A percentile compares a stretch with the other conserved stretches of the same genome.
Conservation (phyloP, 2,329 filamentous ascomycete genomes). For the Exophiala phaeomuriformis region DNA sequence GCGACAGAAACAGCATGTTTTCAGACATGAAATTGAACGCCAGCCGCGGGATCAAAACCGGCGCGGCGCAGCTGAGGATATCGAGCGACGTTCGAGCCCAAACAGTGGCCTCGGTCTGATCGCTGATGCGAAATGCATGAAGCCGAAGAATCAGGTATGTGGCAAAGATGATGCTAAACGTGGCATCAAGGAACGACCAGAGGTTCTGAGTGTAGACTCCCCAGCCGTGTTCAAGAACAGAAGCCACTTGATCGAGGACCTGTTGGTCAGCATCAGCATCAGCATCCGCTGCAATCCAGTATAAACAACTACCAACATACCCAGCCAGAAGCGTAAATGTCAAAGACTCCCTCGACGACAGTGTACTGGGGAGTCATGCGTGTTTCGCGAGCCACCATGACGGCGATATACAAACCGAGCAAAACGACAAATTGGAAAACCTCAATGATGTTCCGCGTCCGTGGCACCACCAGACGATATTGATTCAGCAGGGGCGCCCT, state of each 20-base stretch:
- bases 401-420: conserved; percentile 59
- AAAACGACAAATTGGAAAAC: conserved; percentile 65
- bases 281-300: neutral
- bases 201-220: conserved; percentile 79
- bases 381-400: conserved; percentile 64
- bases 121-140: conserved; percentile 11
- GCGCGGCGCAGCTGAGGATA: conserved; percentile 64
- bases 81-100: conserved; percentile 21
- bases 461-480: conserved; percentile 74
- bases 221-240: conserved; percentile 68
- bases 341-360: conserved; percentile 58
- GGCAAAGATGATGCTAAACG: conserved; percentile 65
- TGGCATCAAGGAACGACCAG: conserved; percentile 80
- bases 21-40: conserved; percentile 79
- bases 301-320: conserved; percentile 31
- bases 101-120: conserved; percentile 9
- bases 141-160: conserved; percentile 62
- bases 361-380: conserved; percentile 41
- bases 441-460: conserved; percentile 69
- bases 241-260: conserved; percentile 63
- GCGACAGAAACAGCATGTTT: conserved; percentile 73
- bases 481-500: conserved; percentile 72
- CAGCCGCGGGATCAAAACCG: conserved; percentile 67
- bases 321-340: conserved; percentile 71
- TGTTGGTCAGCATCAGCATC: conserved; percentile 3